Conservation (phyloP, 2,329 filamentous ascomycete genomes). For the Aspergillus pseudoterreus region DNA sequence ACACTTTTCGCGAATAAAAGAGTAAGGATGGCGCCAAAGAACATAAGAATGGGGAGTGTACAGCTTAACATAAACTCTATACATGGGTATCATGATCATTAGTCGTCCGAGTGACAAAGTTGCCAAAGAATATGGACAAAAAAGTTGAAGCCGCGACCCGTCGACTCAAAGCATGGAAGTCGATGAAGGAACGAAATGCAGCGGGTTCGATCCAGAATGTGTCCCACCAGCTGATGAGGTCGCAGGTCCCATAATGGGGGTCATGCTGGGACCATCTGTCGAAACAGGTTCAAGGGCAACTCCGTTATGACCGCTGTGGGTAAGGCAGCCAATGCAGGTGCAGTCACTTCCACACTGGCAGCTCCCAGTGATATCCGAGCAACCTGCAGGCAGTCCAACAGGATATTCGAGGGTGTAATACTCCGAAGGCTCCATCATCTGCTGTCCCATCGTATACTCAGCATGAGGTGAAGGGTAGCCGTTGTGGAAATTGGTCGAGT, state of each 20-base stretch:
- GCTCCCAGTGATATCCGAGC: constrained; percentile 47
- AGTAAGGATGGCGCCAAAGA: background rate
- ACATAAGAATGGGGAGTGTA: constrained; percentile 1
- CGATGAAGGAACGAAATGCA: constrained; percentile 18
- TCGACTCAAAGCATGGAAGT: constrained; percentile 18
- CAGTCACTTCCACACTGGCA: constrained; percentile 53
- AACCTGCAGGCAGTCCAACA: constrained; percentile 36
- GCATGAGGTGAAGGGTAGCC: constrained; percentile 24
- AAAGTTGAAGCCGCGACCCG: background rate
- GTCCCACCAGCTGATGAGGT: background rate
- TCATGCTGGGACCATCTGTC: constrained; percentile 1
- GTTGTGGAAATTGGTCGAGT: constrained; percentile 15
- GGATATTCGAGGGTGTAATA: constrained; percentile 43
- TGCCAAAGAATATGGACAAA: constrained; percentile 1
- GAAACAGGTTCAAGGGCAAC: constrained; percentile 29
- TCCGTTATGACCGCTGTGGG: constrained; percentile 49
- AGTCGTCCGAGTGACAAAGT: constrained; percentile 14
- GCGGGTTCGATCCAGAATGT: constrained; percentile 11
- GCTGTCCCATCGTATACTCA: constrained; percentile 22
- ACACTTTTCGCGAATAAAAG: background rate
- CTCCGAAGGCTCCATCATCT: constrained; percentile 39
- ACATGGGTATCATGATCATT: constrained; percentile 28
- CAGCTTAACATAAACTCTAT: constrained; percentile 8
- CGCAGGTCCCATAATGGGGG: background rate
- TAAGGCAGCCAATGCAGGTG: constrained; percentile 51